Base-by-base conservation (phyloP, 768 basidiomycete genomes). In the Collybia nuda region DNA sequence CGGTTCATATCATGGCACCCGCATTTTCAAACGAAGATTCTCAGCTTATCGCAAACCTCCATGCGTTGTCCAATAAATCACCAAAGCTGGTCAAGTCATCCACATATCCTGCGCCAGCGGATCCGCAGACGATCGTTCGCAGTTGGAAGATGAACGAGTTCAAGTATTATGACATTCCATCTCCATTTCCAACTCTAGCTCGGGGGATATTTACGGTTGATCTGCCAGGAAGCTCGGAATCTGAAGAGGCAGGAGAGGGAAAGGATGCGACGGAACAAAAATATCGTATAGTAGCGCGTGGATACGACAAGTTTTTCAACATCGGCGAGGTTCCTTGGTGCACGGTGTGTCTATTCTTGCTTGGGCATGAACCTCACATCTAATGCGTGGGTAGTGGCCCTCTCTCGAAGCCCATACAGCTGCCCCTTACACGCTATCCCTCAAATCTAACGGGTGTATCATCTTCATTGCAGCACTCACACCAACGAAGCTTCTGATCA, bases 251-350 rank as follows among this genome's bases (percentile, higher is more conserved):
- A 9, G 53, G 47, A 15, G 51, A 55, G 5, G 56, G 35, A 12
- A 56, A 46, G 12, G 49, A 18, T 26, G 36, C 44, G 22, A 52
- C 46, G 1, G 61, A 66, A 38, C 65, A 61, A 35, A 69, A 65
- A 38, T 63, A 76, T 51, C 72, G 85, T 49, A 94, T 99, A 50
- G 84, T 97, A 1, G 88, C 81, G 0, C 74, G 97, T 40, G 97
- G 96, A 0, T 98, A 99, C 64, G 97, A 98, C 74, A 99, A 99
- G 73, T 98, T 99, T 69, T 98, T 98, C 76, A 98, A 97, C 63
- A 91, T 97, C 24, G 91, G 86, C 3, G 97, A 99, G 66, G 93
- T 98, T 4, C 90, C 88, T 2, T 98, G 95, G 93, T 95, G 88
- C 0, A 84, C 85, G 50, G 96, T 96, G 62, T 58, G 90, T 73